Base-by-base conservation (phyloP, 1,284 basidiomycete species). In the Sanghuangporus weigelae region DNA sequence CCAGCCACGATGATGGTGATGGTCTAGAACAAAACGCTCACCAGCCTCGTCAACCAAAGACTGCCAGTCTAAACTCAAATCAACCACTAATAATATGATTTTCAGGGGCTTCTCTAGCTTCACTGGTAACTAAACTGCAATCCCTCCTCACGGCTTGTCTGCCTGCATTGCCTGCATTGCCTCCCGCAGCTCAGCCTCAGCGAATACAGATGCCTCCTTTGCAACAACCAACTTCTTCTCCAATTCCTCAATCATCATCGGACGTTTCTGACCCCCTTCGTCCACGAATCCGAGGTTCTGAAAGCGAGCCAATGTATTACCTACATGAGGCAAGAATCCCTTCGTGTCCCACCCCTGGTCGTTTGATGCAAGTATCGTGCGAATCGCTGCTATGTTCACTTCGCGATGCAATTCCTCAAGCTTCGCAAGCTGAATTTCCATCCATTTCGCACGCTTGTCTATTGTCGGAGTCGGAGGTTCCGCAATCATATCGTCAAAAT, bases 371-470 rank as follows among this genome's bases (percentile, higher is more conserved):
- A 93, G 79, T 26, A 92, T 86, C 8, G 90, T 89, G 35, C 88
- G 84, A 35, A 92, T 90, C 5, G 91, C 91, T 5, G 91, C 90
- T 1, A 84, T 89, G 73, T 93, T 93, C 73, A 93, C 92, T 68
- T 93, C 90, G 12, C 89, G 87, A 69, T 93, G 90, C 35, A 93
- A 78, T 69, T 92, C 90, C 73, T 93, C 90, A 50, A 93, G 78
- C 72, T 93, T 92, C 1, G 89, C 90, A 16, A 93, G 75, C 71
- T 93, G 91, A 35, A 91, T 87, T 74, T 93, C 90, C 91, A 93
- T 93, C 91, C 91, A 93, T 51, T 90, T 82, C 19, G 90, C 91
- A 16, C 91, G 87, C 63, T 89, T 87, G 72, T 93, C 91, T 56
- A 93, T 80, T 0, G 90, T 92, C 66, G 92, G 76, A n/a, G 87